Evolutionary conservation across 306 rosid species (phyloP).

Genomic region (Malus fusca): DNA sequence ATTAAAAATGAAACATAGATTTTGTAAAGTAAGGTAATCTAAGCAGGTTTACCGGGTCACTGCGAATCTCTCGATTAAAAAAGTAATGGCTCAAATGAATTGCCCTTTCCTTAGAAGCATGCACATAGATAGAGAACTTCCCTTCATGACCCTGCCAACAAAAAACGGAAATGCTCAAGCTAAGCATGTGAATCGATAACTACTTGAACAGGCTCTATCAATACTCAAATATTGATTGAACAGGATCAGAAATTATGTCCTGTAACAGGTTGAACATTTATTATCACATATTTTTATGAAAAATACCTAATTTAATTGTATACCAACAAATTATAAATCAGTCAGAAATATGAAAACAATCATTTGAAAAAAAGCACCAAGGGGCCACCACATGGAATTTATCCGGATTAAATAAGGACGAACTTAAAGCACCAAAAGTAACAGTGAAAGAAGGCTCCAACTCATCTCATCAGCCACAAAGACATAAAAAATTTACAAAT

Average conservation of each 20-base stretch:
- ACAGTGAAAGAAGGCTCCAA: background rate
- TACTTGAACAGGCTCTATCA: constrained; percentile 3
- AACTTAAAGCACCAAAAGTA: background rate
- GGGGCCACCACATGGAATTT: background rate
- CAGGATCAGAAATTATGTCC: background rate
- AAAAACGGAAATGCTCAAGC: constrained; percentile 16
- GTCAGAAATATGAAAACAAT: background rate
- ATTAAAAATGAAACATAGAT: background rate
- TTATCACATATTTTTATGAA: background rate
- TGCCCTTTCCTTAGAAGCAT: constrained; percentile 80
- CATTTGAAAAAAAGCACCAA: background rate
- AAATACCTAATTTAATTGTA: background rate
- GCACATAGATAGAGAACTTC: constrained; percentile 88
- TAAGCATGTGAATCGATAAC: constrained; percentile 9
- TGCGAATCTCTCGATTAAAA: constrained; percentile 64
- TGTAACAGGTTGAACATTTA: background rate
- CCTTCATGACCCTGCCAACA: constrained; percentile 92
- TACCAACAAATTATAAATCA: background rate
- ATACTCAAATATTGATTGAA: background rate
- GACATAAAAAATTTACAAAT: background rate
- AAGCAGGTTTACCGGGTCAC: constrained; percentile 59
- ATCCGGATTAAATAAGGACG: background rate
- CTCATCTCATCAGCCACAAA: background rate
- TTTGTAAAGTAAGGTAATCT: background rate
- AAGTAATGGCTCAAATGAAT: constrained; percentile 83